These are phyloP conservation scores for Solanum sejunctum DNA, from an alignment of 257 asterid genomes.

Conservation along the genomic window DNA sequence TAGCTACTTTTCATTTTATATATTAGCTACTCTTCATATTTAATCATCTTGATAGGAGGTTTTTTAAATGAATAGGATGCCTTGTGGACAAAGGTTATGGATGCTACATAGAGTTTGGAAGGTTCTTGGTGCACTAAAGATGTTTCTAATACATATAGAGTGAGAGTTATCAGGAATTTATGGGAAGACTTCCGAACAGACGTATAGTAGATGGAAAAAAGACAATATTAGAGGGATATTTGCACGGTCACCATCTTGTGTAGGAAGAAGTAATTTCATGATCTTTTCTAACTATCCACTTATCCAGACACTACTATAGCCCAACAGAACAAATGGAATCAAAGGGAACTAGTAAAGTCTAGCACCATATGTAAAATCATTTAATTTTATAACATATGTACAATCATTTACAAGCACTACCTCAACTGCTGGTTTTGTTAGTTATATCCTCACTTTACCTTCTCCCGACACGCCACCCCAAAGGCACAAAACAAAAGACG, in stretches of 20 bases:
- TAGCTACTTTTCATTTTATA: background rate
- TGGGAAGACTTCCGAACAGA: background rate
- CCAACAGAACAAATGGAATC: background rate
- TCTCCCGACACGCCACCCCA: background rate
- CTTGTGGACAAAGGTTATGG: background rate
- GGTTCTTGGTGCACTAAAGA: background rate
- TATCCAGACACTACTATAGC: background rate
- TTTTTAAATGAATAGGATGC: background rate
- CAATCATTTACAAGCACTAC: background rate
- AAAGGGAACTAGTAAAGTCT: background rate
- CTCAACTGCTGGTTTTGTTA: background rate
- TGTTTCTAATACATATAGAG: background rate
- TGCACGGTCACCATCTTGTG: background rate
- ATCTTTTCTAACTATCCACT: background rate
- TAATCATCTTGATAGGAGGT: background rate
- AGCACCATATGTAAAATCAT: background rate
- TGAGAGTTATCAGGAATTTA: background rate
- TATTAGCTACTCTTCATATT: no score
- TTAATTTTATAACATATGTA: background rate
- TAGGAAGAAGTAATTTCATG: background rate
- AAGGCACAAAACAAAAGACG: background rate
- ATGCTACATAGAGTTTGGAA: background rate
- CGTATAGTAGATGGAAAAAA: background rate
- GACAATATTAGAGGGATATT: background rate
- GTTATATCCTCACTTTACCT: background rate